Evolutionary conservation across 139 green algal species (phyloP), one percentile per base, ranked within the genome.

Genomic region (Yamagishiella unicocca): DNA sequence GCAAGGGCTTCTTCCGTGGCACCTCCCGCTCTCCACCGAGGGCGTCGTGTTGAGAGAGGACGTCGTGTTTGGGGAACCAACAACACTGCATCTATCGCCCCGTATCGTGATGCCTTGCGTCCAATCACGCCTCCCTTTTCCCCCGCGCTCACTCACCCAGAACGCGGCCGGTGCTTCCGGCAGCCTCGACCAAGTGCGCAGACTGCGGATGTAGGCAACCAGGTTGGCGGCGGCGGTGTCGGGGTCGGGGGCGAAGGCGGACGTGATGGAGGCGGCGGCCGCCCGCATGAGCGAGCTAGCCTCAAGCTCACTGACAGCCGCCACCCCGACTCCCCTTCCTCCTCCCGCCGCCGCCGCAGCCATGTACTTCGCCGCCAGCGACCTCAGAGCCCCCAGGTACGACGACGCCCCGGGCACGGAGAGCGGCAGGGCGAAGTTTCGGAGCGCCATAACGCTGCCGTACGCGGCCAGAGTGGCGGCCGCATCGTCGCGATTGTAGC

Each of bases 401-500:
- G 35, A n/a, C 7, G 2, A 17, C 2, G 53, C 33, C 6, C 75
- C 75, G 0, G 75, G 75, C 4, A 83, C 53, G 21, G 53, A 19
- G 27, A 83, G 75, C 24, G 75, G 75, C 33, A 83, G 53, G 22
- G 24, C 75, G 22, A 54, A 24, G 53, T 83, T 83, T 42, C 42
- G 19, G 33, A 19, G 24, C 29, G 53, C 27, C 75, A 70, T 54
- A 35, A 53, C 35, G 21, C 22, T n/a, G 53, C 53, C 75, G 53
- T 83, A 83, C 4, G 75, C 75, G 2, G 75, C 33, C 33, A 83
- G 75, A 0, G 37, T 53, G 24, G 75, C 75, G 53, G 75, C 35
- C 4, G 75, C 53, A 35, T 83, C 75, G 7, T 64, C 31, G 2
- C 22, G 22, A 35, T 54, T 7, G 35, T 83, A 83, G 2, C 75